Evolutionary conservation across 495 filamentous ascomycete genomes (phyloP).

Genomic region (Podospora appendiculata): DNA sequence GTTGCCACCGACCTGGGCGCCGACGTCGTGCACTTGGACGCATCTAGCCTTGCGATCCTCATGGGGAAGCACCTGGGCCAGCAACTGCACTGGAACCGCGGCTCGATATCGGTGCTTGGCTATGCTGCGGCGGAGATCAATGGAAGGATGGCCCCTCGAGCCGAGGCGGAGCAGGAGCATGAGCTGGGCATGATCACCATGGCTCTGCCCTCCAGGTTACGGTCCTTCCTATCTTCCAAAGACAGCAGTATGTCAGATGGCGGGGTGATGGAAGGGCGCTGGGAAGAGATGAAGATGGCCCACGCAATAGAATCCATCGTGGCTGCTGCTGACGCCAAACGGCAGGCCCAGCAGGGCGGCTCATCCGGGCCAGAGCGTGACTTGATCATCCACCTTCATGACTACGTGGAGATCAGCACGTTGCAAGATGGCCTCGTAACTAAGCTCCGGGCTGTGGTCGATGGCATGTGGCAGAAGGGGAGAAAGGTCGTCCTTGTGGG

Average conservation of each 20-base stretch:
- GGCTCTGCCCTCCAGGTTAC: conserved; percentile 14
- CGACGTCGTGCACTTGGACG: conserved; percentile 72
- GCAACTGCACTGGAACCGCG: conserved; percentile 34
- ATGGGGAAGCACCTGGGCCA: conserved; percentile 68
- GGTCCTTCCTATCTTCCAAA: conserved; percentile 11
- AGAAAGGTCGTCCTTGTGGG: conserved; percentile 72
- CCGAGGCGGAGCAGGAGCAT: conserved; percentile 8
- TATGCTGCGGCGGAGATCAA: conserved; percentile 50
- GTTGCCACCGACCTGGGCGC: conserved; percentile 54
- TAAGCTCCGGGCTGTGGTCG: conserved; percentile 61
- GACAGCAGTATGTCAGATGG: not conserved
- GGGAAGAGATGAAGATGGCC: conserved; percentile 37
- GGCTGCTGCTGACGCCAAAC: conserved; percentile 18
- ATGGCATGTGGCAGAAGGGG: conserved; percentile 59
- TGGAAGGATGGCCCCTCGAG: conserved; percentile 18
- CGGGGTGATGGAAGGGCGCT: conserved; percentile 21
- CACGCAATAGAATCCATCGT: conserved; percentile 32
- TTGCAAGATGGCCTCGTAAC: conserved; percentile 55
- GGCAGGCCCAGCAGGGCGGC: not conserved
- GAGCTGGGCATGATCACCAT: conserved; percentile 14
- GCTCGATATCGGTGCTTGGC: conserved; percentile 48
- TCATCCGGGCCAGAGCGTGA: conserved; percentile 7
- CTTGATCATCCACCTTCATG: conserved; percentile 68
- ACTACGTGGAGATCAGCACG: conserved; percentile 65
- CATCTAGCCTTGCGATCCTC: conserved; percentile 73